Percentiles rank a stretch among this genome's conserved stretches.
Conservation (phyloP, 1,139 yeast species). For the Hemisphaericaspora xylanilytica region DNA sequence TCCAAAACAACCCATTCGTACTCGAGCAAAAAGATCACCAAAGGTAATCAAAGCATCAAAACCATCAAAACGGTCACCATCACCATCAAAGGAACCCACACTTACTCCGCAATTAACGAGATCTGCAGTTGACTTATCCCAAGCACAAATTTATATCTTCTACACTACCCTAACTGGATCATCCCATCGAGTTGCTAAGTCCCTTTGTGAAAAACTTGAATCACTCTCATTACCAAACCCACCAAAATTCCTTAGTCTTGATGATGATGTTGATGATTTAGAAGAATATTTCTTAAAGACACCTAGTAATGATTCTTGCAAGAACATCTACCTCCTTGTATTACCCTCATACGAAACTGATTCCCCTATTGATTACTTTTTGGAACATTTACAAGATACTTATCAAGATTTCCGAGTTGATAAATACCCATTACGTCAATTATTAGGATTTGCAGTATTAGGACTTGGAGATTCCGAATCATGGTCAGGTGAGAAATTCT, state of each 20-base stretch:
- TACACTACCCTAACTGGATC: constrained; percentile 87
- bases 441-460: constrained; percentile 79
- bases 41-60: constrained; percentile 40
- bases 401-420: constrained; percentile 84
- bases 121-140: constrained; percentile 32
- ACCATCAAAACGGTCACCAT: constrained; percentile 18
- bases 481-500: constrained; percentile 74
- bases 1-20: constrained; percentile 19
- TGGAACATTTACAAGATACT: constrained; percentile 78
- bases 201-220: constrained; percentile 36
- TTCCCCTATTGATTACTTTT: constrained; percentile 84
- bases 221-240: constrained; percentile 32
- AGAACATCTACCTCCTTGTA: constrained; percentile 66
- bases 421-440: constrained; percentile 64
- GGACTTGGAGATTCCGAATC: constrained; percentile 88
- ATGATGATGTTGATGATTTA: constrained; percentile 80
- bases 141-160: constrained; percentile 59
- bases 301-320: constrained; percentile 37
- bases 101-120: constrained; percentile 29
- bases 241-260: constrained; percentile 64
- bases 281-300: constrained; percentile 77
- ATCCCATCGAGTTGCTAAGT: constrained; percentile 65
- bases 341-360: constrained; percentile 92
- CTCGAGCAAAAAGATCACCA: constrained; percentile 33
- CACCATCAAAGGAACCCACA: constrained; percentile 13